phyloP scores from a whole-genome alignment of 2,329 filamentous ascomycete genomes.

The Phialophora tarda region DNA sequence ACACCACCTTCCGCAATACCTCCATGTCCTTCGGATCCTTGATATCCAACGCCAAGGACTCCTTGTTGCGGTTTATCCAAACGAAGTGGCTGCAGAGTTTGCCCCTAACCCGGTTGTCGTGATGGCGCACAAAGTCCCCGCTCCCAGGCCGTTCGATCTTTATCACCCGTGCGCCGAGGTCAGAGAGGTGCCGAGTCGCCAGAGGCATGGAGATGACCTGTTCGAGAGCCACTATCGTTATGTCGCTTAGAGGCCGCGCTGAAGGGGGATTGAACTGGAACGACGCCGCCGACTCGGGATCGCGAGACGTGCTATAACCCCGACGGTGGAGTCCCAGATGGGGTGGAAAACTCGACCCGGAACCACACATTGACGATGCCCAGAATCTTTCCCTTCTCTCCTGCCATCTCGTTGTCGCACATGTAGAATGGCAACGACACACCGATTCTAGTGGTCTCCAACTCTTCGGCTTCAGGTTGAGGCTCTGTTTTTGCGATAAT shows the following conservation, averaged over 20 bases:
- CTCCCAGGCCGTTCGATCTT: constrained; percentile 60
- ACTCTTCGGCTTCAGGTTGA: not conserved
- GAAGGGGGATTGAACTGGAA: constrained; percentile 32
- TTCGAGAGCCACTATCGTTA: constrained; percentile 60
- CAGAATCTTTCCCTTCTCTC: not conserved
- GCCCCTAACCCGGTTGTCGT: constrained; percentile 58
- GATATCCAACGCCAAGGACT: constrained; percentile 59
- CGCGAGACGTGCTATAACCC: not conserved
- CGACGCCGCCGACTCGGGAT: constrained; percentile 5
- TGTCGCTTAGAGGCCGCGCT: constrained; percentile 49
- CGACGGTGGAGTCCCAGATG: not conserved
- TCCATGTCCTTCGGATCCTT: constrained; percentile 53
- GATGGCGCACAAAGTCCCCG: constrained; percentile 60
- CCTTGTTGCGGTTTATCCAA: constrained; percentile 62
- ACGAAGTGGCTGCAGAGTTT: constrained; percentile 59
- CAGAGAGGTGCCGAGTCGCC: constrained; percentile 61
- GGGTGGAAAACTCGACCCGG: not conserved
- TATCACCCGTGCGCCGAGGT: constrained; percentile 61
- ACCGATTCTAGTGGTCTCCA: not conserved
- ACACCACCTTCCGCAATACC: constrained; percentile 52
- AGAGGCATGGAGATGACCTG: constrained; percentile 63
- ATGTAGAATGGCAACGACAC: not conserved
- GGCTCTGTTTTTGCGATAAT: not conserved
- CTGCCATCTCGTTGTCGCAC: not conserved
- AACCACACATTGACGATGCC: not conserved